phyloP scores from a whole-genome alignment of 331 rosid genomes.

The Cucumis variabilis region DNA sequence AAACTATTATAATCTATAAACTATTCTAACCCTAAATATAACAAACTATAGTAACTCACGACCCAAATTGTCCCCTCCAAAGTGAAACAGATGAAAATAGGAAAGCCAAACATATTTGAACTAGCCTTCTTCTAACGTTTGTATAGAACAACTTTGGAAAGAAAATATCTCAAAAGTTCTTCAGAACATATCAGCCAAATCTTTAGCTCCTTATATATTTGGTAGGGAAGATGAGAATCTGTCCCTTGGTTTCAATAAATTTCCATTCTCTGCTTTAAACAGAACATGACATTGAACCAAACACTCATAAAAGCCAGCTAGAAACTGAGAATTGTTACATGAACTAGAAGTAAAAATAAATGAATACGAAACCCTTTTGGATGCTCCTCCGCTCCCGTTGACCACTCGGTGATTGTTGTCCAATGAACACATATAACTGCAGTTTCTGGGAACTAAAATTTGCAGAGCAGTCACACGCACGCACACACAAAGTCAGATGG shows the following conservation, averaged over 20 bases:
- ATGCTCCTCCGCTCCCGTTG: neutral
- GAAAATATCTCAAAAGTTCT: neutral
- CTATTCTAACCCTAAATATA: too few relatives aligned
- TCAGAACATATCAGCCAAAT: constrained; percentile 10
- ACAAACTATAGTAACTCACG: too few relatives aligned
- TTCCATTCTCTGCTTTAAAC: neutral
- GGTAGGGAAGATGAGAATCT: constrained; percentile 1
- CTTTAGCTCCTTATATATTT: neutral
- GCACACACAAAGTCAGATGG: constrained; percentile 19
- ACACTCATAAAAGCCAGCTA: neutral
- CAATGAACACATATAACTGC: constrained; percentile 16
- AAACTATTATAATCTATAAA: too few relatives aligned
- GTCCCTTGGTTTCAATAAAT: constrained; percentile 5
- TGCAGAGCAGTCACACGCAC: neutral
- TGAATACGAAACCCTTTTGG: neutral
- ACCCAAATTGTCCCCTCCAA: neutral
- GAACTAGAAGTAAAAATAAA: constrained; percentile 8
- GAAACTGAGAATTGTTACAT: constrained; percentile 22
- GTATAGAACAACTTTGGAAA: neutral
- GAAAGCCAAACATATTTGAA: neutral
- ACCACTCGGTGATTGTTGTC: neutral
- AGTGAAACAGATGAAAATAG: neutral
- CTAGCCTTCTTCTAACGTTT: neutral
- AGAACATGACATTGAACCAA: neutral
- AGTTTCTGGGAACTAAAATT: constrained; percentile 27